Conservation (phyloP, 2,329 filamentous ascomycete genomes). For the Fusarium neocosmosporiellum region DNA sequence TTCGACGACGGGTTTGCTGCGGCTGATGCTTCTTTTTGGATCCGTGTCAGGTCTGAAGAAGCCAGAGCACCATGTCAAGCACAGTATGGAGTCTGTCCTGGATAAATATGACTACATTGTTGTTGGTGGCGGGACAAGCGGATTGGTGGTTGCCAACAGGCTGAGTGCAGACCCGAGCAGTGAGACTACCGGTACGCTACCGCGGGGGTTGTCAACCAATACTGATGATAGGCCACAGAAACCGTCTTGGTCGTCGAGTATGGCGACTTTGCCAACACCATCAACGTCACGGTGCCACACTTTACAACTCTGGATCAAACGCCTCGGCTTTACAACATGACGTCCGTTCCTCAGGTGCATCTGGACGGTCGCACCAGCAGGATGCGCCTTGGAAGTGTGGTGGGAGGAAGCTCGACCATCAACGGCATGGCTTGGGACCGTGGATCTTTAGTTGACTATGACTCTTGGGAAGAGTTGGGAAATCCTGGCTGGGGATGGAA, state of each 20-base stretch:
- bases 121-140: slow-evolving; percentile 47
- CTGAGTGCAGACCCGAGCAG: slow-evolving; percentile 42
- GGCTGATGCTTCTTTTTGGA: neutral
- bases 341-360: slow-evolving; percentile 41
- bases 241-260: slow-evolving; percentile 45
- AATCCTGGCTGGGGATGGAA: slow-evolving; percentile 54
- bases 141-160: slow-evolving; percentile 46
- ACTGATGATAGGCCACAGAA: slow-evolving; percentile 9
- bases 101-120: slow-evolving; percentile 32
- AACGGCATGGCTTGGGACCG: slow-evolving; percentile 48
- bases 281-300: slow-evolving; percentile 38
- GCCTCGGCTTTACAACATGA: slow-evolving; percentile 27
- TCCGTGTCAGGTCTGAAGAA: neutral
- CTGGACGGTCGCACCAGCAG: slow-evolving; percentile 34
- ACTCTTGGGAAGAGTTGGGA: slow-evolving; percentile 52
- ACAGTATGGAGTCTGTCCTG: neutral
- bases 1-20: neutral
- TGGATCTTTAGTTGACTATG: slow-evolving; percentile 42
- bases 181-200: slow-evolving; percentile 12
- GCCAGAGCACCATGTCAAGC: neutral
- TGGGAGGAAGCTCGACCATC: slow-evolving; percentile 46
- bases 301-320: slow-evolving; percentile 31
- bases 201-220: too few relatives aligned
- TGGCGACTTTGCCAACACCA: slow-evolving; percentile 42
- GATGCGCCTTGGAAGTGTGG: slow-evolving; percentile 40